Evolutionary conservation across 306 rosid species (phyloP), one percentile per base, ranked within the genome.

Genomic region (Senna siamea): DNA sequence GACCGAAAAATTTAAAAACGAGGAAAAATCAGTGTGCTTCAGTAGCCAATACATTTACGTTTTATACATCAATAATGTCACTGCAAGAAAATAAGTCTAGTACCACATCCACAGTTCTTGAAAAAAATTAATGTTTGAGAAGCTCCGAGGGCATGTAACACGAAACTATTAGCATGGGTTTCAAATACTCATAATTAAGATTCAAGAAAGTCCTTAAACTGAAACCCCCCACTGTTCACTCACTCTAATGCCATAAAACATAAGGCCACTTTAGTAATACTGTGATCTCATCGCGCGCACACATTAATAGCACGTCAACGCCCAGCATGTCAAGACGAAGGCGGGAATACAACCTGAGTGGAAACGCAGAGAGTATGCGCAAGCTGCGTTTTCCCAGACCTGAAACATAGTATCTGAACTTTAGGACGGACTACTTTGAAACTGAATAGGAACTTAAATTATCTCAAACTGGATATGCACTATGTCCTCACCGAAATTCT

Each of bases 311-410:
- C 37, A 61, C 37, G 18, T 72, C 32, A 59, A 66, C 43, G 54
- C 66, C 60, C 28, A 78, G 30, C 53, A 79, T 37, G 59, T 13
- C 11, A 53, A 35, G 70, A 66, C 1, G 23, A 56, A 65, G 78
- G 50, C 18, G 28, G 38, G 66, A 73, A 61, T 52, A 47, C 19
- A 80, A 93, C 97, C 98, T 93, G 98, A 23, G 98, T 93, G 57
- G 96, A 85, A 76, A 93, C 98, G 57, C 96, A 91, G 11, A 93
- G 97, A 79, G 98, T 93, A 69, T 93, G 98, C 23, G 98, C 98
- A 69, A 93, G 94, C 81, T 91, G 98, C 7, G 98, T 93, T 85
- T 91, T 93, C 69, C 98, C 98, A 32, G 91, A 93, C 77, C 98
- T 93, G 89, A 76, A 83, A 78, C 19, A 67, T 2, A 52, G 20